These are phyloP conservation scores for Botrytis medusae DNA, from an alignment of 2,329 filamentous ascomycete genomes.

Conservation along the genomic window DNA sequence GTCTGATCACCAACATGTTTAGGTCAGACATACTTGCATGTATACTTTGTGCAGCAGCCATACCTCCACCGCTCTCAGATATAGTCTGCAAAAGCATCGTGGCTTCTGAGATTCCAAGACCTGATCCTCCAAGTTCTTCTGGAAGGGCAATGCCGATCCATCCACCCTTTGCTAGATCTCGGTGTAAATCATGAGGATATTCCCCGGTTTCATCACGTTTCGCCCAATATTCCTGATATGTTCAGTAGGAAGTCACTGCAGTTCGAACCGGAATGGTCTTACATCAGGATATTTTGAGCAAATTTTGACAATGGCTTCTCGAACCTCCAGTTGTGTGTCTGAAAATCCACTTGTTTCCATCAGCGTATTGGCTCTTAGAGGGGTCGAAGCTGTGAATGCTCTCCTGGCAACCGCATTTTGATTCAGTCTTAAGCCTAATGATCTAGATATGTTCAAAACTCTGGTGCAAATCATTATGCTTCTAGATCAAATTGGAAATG, in stretches of 20 bases:
- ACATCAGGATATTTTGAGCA: slow-evolving; percentile 68
- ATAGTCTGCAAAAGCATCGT: slow-evolving; percentile 88
- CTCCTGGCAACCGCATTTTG: slow-evolving; percentile 11
- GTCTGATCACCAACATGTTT: background rate
- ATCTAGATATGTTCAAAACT: background rate
- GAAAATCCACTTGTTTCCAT: slow-evolving; percentile 75
- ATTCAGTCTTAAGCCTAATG: background rate
- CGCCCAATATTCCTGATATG: slow-evolving; percentile 64
- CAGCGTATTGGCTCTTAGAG: slow-evolving; percentile 42
- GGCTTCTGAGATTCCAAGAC: slow-evolving; percentile 76
- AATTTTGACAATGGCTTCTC: slow-evolving; percentile 66
- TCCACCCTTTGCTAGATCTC: slow-evolving; percentile 69
- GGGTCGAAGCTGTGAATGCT: slow-evolving; percentile 30
- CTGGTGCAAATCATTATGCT: slow-evolving; percentile 15
- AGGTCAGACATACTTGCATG: slow-evolving; percentile 48
- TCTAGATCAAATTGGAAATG: background rate
- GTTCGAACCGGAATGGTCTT: slow-evolving; percentile 24
- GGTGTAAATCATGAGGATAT: slow-evolving; percentile 75
- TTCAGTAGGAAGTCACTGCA: background rate
- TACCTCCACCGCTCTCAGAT: slow-evolving; percentile 73
- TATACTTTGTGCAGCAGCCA: slow-evolving; percentile 66
- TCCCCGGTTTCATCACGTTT: slow-evolving; percentile 67
- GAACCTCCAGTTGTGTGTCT: slow-evolving; percentile 69
- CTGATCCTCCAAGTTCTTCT: slow-evolving; percentile 70
- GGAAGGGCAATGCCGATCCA: slow-evolving; percentile 82